These are phyloP conservation scores for Nymphaea thermarum DNA, from an alignment of 164 flowering plant genomes.

Conservation along the genomic window DNA sequence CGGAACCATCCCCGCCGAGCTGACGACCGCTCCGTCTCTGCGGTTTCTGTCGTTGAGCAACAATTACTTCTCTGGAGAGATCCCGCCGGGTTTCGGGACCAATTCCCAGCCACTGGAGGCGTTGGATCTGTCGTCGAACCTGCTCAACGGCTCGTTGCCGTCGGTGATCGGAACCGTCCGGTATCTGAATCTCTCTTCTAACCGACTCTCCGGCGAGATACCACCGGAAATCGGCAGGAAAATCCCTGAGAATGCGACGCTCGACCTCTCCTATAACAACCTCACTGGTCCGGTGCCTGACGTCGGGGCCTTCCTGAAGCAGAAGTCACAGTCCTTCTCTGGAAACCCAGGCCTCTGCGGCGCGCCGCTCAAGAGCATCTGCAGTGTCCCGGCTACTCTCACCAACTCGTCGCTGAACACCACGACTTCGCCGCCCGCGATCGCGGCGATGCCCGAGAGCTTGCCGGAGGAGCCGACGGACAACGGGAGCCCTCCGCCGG, in stretches of 20 bases:
- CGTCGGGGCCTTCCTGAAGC: conserved; percentile 24
- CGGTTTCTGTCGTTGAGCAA: conserved; percentile 42
- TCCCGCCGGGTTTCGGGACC: conserved; percentile 33
- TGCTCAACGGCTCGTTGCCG: conserved; percentile 57
- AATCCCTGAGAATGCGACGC: conserved; percentile 9
- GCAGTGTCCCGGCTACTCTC: conserved; percentile 43
- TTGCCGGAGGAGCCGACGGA: not conserved
- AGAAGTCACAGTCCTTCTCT: conserved; percentile 33
- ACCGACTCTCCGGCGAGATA: conserved; percentile 13
- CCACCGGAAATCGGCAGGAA: conserved; percentile 5
- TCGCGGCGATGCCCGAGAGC: conserved; percentile 9
- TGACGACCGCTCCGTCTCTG: conserved; percentile 30
- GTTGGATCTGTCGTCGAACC: conserved; percentile 60
- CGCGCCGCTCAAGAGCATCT: conserved; percentile 47
- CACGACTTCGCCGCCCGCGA: conserved; percentile 16
- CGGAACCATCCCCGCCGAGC: conserved; percentile 44
- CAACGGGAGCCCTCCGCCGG: not conserved
- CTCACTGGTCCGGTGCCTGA: conserved; percentile 52
- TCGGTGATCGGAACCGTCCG: conserved; percentile 37
- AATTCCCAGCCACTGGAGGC: conserved; percentile 12
- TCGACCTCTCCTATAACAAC: conserved; percentile 11
- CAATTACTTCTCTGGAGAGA: conserved; percentile 43
- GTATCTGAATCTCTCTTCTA: conserved; percentile 27
- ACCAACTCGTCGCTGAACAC: conserved; percentile 35
- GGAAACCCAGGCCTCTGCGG: conserved; percentile 77